Conservation (phyloP, 345 rosid genomes). For the Geranium brycei region DNA sequence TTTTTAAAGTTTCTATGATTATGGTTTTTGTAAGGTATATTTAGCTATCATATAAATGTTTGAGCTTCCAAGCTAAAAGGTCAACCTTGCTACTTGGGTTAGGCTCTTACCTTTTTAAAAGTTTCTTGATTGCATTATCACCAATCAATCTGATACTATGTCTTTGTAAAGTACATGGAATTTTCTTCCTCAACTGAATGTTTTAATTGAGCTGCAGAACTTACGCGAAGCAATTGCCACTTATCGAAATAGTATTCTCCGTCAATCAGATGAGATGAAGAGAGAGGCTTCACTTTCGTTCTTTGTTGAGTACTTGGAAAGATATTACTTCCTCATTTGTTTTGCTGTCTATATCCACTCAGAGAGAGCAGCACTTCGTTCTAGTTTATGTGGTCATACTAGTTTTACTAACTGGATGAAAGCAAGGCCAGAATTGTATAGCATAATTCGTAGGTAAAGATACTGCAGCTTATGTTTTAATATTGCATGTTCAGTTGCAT, state of each 20-base stretch:
- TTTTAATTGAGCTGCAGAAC: slow-evolving; percentile 46
- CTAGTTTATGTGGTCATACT: slow-evolving; percentile 59
- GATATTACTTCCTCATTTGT: slow-evolving; percentile 97
- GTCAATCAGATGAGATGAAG: slow-evolving; percentile 96
- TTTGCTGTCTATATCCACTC: slow-evolving; percentile 92
- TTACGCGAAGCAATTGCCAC: slow-evolving; percentile 89
- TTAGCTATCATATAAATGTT: neutral
- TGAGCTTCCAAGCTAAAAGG: neutral
- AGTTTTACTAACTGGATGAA: slow-evolving; percentile 97
- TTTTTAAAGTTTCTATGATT: neutral
- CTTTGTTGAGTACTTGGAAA: slow-evolving; percentile 92
- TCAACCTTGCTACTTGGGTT: too few relatives aligned
- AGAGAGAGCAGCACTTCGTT: slow-evolving; percentile 71
- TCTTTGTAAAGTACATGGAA: neutral
- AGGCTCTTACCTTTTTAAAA: slow-evolving; percentile 5
- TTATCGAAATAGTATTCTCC: slow-evolving; percentile 81
- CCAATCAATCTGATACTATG: neutral
- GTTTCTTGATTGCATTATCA: neutral
- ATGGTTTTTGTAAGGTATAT: neutral
- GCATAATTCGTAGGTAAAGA: slow-evolving; percentile 82
- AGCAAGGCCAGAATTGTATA: slow-evolving; percentile 93
- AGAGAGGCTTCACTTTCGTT: slow-evolving; percentile 87
- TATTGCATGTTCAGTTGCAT: neutral
- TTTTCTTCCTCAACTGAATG: neutral
- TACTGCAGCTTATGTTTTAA: neutral